Evolutionary conservation across 768 basidiomycete species (phyloP), one percentile per base, ranked within the genome.

Genomic region (Hydnomerulius pinastri): DNA sequence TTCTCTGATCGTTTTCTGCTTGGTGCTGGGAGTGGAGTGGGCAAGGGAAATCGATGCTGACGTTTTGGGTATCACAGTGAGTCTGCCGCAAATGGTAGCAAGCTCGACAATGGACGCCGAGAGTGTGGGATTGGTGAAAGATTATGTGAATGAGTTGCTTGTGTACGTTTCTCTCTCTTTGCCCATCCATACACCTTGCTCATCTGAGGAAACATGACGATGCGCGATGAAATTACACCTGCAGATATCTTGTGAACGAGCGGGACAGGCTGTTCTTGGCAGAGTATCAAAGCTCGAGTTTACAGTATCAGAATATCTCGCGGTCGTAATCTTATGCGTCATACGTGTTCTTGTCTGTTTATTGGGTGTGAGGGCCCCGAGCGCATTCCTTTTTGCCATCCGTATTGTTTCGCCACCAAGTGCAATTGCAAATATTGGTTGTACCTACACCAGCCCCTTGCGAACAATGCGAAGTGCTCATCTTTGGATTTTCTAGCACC

Each of bases 61-160:
- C 28, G 20, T n/a, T n/a, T n/a, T n/a, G n/a, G 23, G 35, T 43
- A 21, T 15, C n/a, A 32, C 55, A 97, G 96, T 98, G 68, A 92
- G 87, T 56, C 76, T 98, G 32, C 97, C 96, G 1, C 82, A 84
- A 58, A 94, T 97, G 82, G 86, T 98, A 27, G 83, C 87, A 1
- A 85, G 81, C 54, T 93, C 95, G 12, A 84, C 82, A n/a, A 85
- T 98, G 77, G 96, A 99, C 63, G 73, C 83, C 2, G 94, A 96
- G 64, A 90, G 90, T 11, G 86, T 95, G 17, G 72, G 71, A 18
- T 74, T 97, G 6, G 81, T 99, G 12, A 75, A 87, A 54, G 95
- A 98, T 58, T 93, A 98, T 67, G 85, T 92, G 54, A 88, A 90
- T 51, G 93, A 97, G 64, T 73, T 99, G 51, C 76, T 98, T 60